phyloP scores from a whole-genome alignment of 2,329 filamentous ascomycete genomes.

The Cladophialophora carrionii region DNA sequence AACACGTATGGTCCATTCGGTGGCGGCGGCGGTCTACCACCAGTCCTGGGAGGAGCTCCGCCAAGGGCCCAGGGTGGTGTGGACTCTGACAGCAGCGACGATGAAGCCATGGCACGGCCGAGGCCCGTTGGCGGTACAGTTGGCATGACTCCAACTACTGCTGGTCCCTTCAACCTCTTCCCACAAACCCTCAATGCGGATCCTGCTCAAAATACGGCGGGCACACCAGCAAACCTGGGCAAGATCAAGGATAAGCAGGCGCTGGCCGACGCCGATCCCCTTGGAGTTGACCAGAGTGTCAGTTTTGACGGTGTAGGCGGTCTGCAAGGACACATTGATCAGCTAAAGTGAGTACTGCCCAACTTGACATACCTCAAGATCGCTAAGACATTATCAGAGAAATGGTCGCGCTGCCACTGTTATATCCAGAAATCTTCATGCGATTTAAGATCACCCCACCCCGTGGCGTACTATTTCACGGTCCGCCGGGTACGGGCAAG shows the following conservation, averaged over 20 bases:
- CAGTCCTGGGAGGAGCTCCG: conserved; percentile 70
- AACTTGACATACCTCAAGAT: background rate
- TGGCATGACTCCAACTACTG: conserved; percentile 64
- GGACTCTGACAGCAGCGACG: conserved; percentile 96
- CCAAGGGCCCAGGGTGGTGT: conserved; percentile 73
- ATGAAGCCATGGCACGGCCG: conserved; percentile 73
- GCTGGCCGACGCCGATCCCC: conserved; percentile 88
- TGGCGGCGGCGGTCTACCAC: conserved; percentile 72
- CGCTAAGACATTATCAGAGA: conserved; percentile 55
- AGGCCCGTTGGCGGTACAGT: conserved; percentile 61
- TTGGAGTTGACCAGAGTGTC: conserved; percentile 89
- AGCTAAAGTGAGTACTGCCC: conserved; percentile 65
- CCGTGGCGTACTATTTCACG: conserved; percentile 92
- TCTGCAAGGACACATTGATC: conserved; percentile 89
- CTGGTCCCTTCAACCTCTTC: conserved; percentile 58
- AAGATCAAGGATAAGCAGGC: conserved; percentile 92
- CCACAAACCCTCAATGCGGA: conserved; percentile 62
- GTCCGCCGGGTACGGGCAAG: conserved; percentile 95
- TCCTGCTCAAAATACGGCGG: conserved; percentile 58
- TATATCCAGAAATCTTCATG: conserved; percentile 93
- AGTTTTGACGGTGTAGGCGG: conserved; percentile 95
- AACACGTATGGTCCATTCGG: conserved; percentile 93
- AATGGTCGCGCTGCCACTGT: conserved; percentile 91
- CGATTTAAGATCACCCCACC: conserved; percentile 92
- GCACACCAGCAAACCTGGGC: conserved; percentile 79